Percentiles rank a stretch among this genome's conserved stretches.
Conservation (phyloP, 345 rosid species). For the Dovyalis caffra region DNA sequence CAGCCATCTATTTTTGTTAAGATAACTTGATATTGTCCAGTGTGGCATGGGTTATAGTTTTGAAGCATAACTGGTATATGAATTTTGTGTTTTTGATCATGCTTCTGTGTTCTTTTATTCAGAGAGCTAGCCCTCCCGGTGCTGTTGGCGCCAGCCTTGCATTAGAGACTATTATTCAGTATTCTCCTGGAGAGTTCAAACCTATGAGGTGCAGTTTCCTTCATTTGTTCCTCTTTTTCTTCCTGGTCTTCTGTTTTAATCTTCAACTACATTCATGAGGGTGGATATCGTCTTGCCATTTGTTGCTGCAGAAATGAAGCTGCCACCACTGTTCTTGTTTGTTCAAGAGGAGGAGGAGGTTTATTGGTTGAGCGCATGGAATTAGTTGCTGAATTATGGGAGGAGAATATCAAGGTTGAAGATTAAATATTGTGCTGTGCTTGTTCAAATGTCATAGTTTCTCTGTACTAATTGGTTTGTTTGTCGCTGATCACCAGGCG, state of each 20-base stretch:
- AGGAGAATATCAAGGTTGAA: constrained; percentile 78
- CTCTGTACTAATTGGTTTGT: constrained; percentile 14
- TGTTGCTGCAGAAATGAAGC: constrained; percentile 57
- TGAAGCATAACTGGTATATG: neutral
- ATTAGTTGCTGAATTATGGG: constrained; percentile 85
- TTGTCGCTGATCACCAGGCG: constrained; percentile 49
- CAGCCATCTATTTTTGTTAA: neutral
- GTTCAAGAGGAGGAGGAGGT: constrained; percentile 98
- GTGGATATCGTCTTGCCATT: constrained; percentile 5
- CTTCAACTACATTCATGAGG: neutral
- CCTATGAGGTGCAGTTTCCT: constrained; percentile 53
- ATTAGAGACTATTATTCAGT: constrained; percentile 74
- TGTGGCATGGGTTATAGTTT: neutral
- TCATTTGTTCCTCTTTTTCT: neutral
- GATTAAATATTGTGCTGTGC: neutral
- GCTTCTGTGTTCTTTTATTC: constrained; percentile 19
- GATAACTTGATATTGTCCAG: neutral
- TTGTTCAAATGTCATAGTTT: constrained; percentile 10
- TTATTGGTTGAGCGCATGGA: constrained; percentile 89
- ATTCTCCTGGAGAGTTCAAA: constrained; percentile 58
- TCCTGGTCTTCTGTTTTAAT: constrained; percentile 9
- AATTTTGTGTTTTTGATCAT: neutral
- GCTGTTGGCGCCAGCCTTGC: constrained; percentile 93
- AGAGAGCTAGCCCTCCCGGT: constrained; percentile 82
- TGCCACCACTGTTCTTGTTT: constrained; percentile 65